Evolutionary conservation across 805 yeast genomes (phyloP).

Genomic region (Candida fluviatilis): DNA sequence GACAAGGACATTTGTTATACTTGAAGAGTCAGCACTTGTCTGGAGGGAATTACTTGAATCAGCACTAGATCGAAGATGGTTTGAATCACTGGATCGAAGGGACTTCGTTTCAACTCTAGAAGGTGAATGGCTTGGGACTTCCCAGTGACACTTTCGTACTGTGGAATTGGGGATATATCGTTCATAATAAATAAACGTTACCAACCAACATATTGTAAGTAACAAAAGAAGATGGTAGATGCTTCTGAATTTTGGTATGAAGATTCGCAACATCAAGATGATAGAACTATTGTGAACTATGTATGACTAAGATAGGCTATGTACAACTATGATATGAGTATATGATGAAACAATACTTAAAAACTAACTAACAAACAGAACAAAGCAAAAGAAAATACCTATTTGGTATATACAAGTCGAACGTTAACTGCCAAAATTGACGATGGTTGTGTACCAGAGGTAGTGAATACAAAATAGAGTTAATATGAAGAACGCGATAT

Average conservation of each 20-base stretch:
- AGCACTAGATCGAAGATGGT: not conserved
- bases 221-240: slow-evolving; percentile 22
- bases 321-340: not conserved
- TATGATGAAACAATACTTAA: no score
- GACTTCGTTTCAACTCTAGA: no score
- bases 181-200: slow-evolving; percentile 29
- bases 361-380: no score
- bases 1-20: slow-evolving; percentile 25
- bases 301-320: not conserved
- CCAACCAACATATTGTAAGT: slow-evolving; percentile 24
- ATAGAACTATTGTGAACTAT: not conserved
- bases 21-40: not conserved
- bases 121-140: no score
- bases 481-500: no score
- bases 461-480: no score
- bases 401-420: no score
- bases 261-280: slow-evolving; percentile 5
- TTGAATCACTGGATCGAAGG: slow-evolving; percentile 7
- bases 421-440: no score
- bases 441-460: no score
- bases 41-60: not conserved
- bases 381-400: no score
- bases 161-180: slow-evolving; percentile 22
- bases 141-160: slow-evolving; percentile 32
- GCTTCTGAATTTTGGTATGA: slow-evolving; percentile 22